Evolutionary conservation across 2,329 filamentous ascomycete genomes (phyloP).

Genomic region (Fusarium ambrosium): DNA sequence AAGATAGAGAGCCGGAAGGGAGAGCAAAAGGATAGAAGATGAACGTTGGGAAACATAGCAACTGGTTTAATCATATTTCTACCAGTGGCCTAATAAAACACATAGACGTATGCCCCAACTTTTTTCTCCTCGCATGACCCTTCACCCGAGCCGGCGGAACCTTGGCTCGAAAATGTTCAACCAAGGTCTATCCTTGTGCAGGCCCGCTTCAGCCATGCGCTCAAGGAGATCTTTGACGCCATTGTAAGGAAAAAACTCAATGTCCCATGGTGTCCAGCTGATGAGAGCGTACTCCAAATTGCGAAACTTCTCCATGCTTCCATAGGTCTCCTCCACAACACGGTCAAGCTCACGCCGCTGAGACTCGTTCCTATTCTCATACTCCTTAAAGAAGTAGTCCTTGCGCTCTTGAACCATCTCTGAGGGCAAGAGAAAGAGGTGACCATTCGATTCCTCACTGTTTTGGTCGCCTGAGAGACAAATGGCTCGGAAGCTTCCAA

Average conservation of each 20-base stretch:
- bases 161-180: constrained; percentile 12
- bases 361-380: neutral
- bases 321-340: constrained; percentile 11
- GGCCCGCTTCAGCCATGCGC: neutral
- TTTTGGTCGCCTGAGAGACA: neutral
- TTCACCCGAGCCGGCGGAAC: constrained; percentile 4
- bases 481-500: neutral
- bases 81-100: neutral
- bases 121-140: neutral
- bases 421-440: neutral
- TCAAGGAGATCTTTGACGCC: constrained; percentile 7
- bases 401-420: neutral
- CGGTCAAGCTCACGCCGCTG: constrained; percentile 1
- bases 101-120: neutral
- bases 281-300: constrained; percentile 4
- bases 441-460: neutral
- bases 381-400: constrained; percentile 14
- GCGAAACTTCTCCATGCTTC: constrained; percentile 1
- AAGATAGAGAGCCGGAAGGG: neutral
- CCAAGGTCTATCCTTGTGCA: constrained; percentile 11
- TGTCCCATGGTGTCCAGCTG: constrained; percentile 11
- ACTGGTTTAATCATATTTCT: neutral
- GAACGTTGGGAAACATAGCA: too few species aligned
- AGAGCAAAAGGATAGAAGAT: neutral
- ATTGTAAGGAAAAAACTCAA: constrained; percentile 5